Evolutionary conservation across 331 rosid species (phyloP), one percentile per base, ranked within the genome.

Genomic region (Prunus yedoensis): DNA sequence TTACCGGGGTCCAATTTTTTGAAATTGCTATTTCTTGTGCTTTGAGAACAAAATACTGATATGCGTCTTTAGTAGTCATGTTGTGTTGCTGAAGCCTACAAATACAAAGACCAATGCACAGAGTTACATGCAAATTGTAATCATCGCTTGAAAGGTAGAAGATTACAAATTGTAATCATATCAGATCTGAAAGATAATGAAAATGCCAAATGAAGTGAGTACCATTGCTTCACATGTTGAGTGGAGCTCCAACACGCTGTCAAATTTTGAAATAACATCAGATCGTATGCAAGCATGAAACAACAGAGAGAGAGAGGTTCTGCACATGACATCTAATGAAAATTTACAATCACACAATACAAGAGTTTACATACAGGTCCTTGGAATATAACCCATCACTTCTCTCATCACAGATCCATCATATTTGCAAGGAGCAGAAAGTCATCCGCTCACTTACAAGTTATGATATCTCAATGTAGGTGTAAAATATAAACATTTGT

Each of bases 11-110:
- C 99, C 97, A 90, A 68, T 87, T 85, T 76, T 85, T 87, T 18
- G 96, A 92, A 81, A 94, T 67, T 10, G 97, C 99, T 41, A 94
- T 84, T 41, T 88, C 85, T 87, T 94, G 99, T 78, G 97, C 96
- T 87, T 86, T 90, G 49, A 92, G 83, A 30, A 94, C 99, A 74
- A 94, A 92, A 82, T 92, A 94, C 74, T 87, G 80, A 82, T 94
- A 92, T 50, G 97, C 99, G 54, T 85, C 96, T 71, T 85, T 87
- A 66, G 96, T 13, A 43, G 97, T 92, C 89, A 90, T 73, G 85
- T 89, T 88, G 46, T 79, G 87, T 57, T 72, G 80, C 80, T 83
- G 67, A 85, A 94, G 96, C 99, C 99, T 94, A 84, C 84, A 88
- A 38, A 68, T 63, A 72, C 50, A 56, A 84, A 74, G 63, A 74